Base-by-base conservation (phyloP, 169 alveolate species). In the Condylostoma magnum region DNA sequence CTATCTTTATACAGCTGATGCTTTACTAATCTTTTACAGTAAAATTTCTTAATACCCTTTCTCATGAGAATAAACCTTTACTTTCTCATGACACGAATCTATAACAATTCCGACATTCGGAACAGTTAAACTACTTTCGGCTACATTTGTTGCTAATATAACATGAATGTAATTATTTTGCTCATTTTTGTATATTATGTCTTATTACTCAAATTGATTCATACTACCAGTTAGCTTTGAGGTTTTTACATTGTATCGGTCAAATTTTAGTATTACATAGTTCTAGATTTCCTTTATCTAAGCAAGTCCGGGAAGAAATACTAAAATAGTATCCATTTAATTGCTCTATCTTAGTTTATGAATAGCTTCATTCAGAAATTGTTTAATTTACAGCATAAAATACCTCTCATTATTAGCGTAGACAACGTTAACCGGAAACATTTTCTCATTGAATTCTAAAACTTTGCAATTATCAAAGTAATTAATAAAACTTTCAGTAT, bases 301-400 rank as follows among this genome's bases (percentile, higher is more conserved):
- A 77, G 98, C 99, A 78, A 97, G 98, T 0, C 99, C 99, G 0
- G 99, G 97, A 33, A 99, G 91, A 85, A 99, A 99, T 10, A 99
- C 94, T 63, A 98, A 71, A 30, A 97, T 97, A 83, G 86, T 90
- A 22, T 89, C 57, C n/a, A 5, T 5, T 31, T 38, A 6, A 6
- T 18, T 55, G 6, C 18, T 28, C 97, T 18, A 97, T 98, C 76
- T 97, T 99, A 79, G 94, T 90, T 37, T 97, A n/a, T n/a, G n/a
- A 88, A 85, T 97, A 99, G 20, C 96, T 96, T 76, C 97, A 96
- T 77, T 96, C 79, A 20, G 97, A 99, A 6, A 99, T 97, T 41
- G 95, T 89, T 51, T 97, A 82, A 15, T 99, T 94, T 3, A 99
- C 99, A 65, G 97, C 99, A 48, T 97, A 88, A 80, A 97, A 98